Conservation (phyloP, 371 early-diverging fungal genomes). For the Apophysomyces trapeziformis region DNA sequence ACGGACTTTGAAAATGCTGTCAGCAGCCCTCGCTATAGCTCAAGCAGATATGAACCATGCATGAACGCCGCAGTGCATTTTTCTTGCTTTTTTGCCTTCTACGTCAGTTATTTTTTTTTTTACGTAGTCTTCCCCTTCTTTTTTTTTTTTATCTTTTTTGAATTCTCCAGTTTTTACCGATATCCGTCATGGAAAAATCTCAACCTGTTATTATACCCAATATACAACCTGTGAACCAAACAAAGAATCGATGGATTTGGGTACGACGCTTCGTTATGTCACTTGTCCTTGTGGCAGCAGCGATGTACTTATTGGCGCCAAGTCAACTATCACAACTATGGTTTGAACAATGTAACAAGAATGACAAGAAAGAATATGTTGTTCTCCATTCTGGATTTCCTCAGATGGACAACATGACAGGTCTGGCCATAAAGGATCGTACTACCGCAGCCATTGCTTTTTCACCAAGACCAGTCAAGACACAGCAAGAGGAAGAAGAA, state of each 20-base stretch:
- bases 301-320: constrained; percentile 19
- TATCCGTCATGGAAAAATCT: background rate
- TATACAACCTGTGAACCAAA: background rate
- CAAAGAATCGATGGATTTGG: constrained; percentile 29
- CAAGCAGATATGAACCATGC: no score
- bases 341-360: constrained; percentile 3
- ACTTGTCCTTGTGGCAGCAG: constrained; percentile 19
- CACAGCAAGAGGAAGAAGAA: background rate
- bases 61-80: no score
- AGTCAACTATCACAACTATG: constrained; percentile 19
- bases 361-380: constrained; percentile 19
- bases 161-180: background rate
- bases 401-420: constrained; percentile 28
- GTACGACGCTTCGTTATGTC: constrained; percentile 34
- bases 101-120: no score
- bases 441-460: constrained; percentile 40
- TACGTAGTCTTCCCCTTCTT: background rate
- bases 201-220: background rate
- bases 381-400: constrained; percentile 48
- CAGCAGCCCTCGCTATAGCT: no score
- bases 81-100: no score
- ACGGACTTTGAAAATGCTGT: no score
- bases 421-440: constrained; percentile 15
- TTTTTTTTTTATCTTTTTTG: background rate
- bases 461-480: constrained; percentile 25